Evolutionary conservation across 1,284 basidiomycete species (phyloP), one percentile per base, ranked within the genome.

Genomic region (Vanrija humicola): DNA sequence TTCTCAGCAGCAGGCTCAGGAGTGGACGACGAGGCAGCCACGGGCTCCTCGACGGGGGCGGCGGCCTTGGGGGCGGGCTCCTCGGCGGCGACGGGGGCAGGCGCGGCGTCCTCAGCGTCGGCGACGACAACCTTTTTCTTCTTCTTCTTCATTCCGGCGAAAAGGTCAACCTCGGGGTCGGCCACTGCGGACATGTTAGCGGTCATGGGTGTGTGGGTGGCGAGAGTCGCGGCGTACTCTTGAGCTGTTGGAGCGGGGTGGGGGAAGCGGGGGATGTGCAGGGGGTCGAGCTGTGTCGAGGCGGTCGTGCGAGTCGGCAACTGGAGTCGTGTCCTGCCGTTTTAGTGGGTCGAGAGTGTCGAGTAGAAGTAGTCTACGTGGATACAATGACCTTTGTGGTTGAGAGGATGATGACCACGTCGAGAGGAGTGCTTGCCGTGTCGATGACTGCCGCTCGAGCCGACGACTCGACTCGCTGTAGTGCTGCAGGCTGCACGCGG

Each of bases 71-170:
- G 62, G 16, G 71, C 72, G 38, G 70, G 58, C 29, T 70, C 70
- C 26, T 67, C 68, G 43, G 71, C 65, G 49, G 69, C 67, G 5
- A 63, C 55, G 23, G 55, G 56, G 19, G 58, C 53, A 15, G 65
- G 64, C 19, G 70, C 64, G 39, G 72, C 59, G 38, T 77, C 76
- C 50, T 74, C 75, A 43, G 72, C 56, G 55, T 77, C 74, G 58
- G 76, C 66, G 50, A 68, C 70, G 56, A 75, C 76, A 28, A 67
- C 68, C 71, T 78, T 79, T 67, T 77, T 78, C 72, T 76, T 78
- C 74, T 79, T 79, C 72, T 79, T 79, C 72, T 80, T 80, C 73
- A 80, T 75, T 52, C 79, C 79, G 23, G 77, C 75, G 65, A 80
- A 80, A 57, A 78, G 68, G 64, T 79, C 78, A 55, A 75, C 76